Evolutionary conservation across 1,139 yeast species (phyloP).

Genomic region (Entelexis paramagnoliae): DNA sequence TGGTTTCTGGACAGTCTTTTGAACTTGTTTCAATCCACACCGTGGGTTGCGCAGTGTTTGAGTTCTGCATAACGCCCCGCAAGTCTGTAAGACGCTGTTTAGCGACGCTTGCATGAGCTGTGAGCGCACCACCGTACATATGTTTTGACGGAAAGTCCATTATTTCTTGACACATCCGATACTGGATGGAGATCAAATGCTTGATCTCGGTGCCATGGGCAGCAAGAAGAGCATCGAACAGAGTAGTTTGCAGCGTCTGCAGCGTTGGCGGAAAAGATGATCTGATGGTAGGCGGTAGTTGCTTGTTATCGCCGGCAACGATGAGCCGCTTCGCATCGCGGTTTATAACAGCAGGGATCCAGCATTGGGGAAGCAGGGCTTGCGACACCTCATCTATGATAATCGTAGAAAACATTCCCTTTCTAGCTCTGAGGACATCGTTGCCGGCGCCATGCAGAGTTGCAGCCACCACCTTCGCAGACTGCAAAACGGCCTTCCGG

Average conservation of each 20-base stretch:
- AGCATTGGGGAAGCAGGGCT: background rate
- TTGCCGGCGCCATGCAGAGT: conserved; percentile 31
- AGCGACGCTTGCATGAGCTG: background rate
- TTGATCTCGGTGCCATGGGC: background rate
- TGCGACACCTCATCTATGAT: background rate
- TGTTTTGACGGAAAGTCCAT: background rate
- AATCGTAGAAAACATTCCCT: background rate
- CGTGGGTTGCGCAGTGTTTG: background rate
- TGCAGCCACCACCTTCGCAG: conserved; percentile 35
- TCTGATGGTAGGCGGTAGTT: background rate
- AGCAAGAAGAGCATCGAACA: background rate
- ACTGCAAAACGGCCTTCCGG: too few relatives aligned
- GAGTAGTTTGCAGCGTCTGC: background rate
- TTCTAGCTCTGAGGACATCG: too few relatives aligned
- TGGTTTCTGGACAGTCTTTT: background rate
- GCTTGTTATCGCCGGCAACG: background rate
- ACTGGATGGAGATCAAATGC: background rate
- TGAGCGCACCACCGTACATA: background rate
- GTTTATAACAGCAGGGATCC: background rate
- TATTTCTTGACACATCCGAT: background rate
- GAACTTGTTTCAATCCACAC: background rate
- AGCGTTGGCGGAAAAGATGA: background rate
- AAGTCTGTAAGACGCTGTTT: background rate
- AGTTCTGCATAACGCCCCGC: background rate
- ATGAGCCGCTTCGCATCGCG: background rate